Percentiles rank a stretch among this genome's conserved stretches.
phyloP scores from a whole-genome alignment of 2,329 filamentous ascomycete species.

The Podosphaera fusca region DNA sequence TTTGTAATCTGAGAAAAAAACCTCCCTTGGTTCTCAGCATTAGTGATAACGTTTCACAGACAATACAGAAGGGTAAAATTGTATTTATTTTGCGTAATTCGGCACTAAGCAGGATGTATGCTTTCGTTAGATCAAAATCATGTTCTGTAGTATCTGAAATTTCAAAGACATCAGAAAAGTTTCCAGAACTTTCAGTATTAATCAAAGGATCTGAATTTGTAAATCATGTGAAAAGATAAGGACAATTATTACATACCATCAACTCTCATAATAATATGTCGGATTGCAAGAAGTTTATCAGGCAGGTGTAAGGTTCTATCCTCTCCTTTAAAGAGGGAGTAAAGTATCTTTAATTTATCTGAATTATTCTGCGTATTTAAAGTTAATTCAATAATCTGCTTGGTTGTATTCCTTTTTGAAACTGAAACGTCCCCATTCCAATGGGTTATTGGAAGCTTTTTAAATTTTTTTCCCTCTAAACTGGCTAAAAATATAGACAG shows the following conservation, averaged over 20 bases:
- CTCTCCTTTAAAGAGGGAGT: constrained; percentile 6
- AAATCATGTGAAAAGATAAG: too few species aligned
- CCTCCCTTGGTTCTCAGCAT: constrained; percentile 16
- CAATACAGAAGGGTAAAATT: constrained; percentile 13
- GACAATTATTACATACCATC: constrained; percentile 8
- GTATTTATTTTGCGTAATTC: constrained; percentile 8
- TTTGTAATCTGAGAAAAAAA: neutral
- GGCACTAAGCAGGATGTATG: constrained; percentile 10
- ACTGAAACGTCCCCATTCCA: constrained; percentile 6
- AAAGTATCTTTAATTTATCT: constrained; percentile 10
- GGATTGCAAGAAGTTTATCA: constrained; percentile 11
- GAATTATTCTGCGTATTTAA: constrained; percentile 5
- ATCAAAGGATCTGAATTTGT: neutral
- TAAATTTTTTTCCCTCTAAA: constrained; percentile 1
- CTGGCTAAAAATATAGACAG: constrained; percentile 9
- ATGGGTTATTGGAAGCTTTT: neutral
- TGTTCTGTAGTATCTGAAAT: constrained; percentile 4
- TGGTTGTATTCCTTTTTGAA: constrained; percentile 8
- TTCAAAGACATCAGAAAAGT: neutral
- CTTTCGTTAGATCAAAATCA: constrained; percentile 9
- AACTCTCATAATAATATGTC: constrained; percentile 10
- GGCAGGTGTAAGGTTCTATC: constrained; percentile 3
- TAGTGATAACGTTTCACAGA: constrained; percentile 13
- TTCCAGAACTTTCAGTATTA: constrained; percentile 1
- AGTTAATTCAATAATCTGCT: constrained; percentile 5